Percentiles rank a stretch among this genome's conserved stretches.
These are phyloP conservation scores for Biancaea sappan DNA, from an alignment of 306 rosid genomes.

Conservation along the genomic window DNA sequence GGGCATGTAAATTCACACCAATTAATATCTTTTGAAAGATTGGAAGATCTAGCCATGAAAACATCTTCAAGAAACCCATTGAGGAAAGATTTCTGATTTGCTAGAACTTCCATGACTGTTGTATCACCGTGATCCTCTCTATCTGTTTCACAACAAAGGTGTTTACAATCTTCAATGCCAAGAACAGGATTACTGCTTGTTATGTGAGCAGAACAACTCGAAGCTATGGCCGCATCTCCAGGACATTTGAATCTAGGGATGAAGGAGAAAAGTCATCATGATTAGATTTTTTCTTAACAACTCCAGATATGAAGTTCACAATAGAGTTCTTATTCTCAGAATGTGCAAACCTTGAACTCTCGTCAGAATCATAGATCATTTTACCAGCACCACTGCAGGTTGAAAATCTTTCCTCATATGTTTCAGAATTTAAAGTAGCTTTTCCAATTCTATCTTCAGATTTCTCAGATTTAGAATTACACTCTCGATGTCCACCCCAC, in stretches of 20 bases:
- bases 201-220: conserved; percentile 50
- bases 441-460: conserved; percentile 26
- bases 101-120: conserved; percentile 45
- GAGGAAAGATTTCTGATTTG: conserved; percentile 61
- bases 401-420: conserved; percentile 36
- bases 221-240: conserved; percentile 23
- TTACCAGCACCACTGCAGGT: conserved; percentile 29
- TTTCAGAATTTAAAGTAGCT: conserved; percentile 33
- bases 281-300: conserved; percentile 32
- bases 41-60: conserved; percentile 85
- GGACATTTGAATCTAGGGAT: conserved; percentile 38
- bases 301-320: conserved; percentile 35
- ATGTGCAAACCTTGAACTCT: conserved; percentile 36
- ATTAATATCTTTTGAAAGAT: conserved; percentile 68
- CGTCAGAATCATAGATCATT: conserved; percentile 21
- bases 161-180: conserved; percentile 42
- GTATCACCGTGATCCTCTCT: conserved; percentile 34
- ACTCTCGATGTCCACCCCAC: conserved; percentile 30
- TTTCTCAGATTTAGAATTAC: conserved; percentile 29
- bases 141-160: conserved; percentile 46
- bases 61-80: conserved; percentile 88
- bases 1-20: conserved; percentile 84
- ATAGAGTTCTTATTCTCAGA: conserved; percentile 41
- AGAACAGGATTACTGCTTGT: conserved; percentile 14
- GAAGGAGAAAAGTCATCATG: conserved; percentile 35